Percentiles rank a stretch among this genome's conserved stretches.
Evolutionary conservation across 306 rosid genomes (phyloP).

Genomic region (Parietaria judaica): DNA sequence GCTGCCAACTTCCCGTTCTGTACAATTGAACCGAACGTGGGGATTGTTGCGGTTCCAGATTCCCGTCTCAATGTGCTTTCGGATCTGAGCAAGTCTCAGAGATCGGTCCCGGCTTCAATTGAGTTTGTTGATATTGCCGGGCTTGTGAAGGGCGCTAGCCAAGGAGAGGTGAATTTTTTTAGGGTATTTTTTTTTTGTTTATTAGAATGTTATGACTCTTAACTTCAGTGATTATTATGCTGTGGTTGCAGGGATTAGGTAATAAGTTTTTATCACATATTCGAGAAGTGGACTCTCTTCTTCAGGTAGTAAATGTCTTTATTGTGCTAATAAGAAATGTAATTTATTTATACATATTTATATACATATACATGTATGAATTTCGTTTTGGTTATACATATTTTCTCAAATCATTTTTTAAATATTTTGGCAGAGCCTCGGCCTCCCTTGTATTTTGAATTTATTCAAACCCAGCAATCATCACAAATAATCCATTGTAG

Average conservation of each 20-base stretch:
- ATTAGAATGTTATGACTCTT: background rate
- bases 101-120: constrained; percentile 81
- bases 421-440: too few species aligned
- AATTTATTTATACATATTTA: constrained; percentile 1
- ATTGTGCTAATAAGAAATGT: too few species aligned
- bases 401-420: too few species aligned
- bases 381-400: too few species aligned
- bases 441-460: too few species aligned
- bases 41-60: constrained; percentile 98
- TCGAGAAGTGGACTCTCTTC: constrained; percentile 94
- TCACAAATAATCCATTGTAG: too few species aligned
- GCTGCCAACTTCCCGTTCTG: constrained; percentile 98
- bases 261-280: constrained; percentile 88
- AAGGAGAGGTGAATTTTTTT: constrained; percentile 69
- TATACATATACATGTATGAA: background rate
- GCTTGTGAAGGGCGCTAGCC: constrained; percentile 94
- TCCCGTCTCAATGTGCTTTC: constrained; percentile 77
- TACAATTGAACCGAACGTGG: constrained; percentile 97
- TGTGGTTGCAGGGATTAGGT: constrained; percentile 70
- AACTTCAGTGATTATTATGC: too few species aligned
- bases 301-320: constrained; percentile 50
- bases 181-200: constrained; percentile 2
- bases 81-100: constrained; percentile 81
- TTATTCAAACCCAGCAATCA: too few species aligned
- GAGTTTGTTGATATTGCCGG: constrained; percentile 98